Evolutionary conservation across 495 filamentous ascomycete genomes (phyloP).

Genomic region (Penicillium soppii): DNA sequence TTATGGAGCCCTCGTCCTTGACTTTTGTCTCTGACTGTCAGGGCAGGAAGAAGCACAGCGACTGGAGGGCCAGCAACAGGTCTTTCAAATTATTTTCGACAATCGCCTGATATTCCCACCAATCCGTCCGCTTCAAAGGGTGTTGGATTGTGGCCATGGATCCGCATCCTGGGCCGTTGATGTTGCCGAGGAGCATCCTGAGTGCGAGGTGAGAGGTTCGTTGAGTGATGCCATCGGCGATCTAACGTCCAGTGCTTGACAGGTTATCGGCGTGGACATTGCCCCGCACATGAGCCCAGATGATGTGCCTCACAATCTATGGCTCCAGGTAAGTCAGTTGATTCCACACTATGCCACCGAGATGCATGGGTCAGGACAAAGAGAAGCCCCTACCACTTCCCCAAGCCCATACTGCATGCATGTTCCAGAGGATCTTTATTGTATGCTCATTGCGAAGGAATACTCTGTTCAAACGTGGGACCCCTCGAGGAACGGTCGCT

Average conservation of each 20-base stretch:
- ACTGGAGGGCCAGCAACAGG: conserved; percentile 64
- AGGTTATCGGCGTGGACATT: conserved; percentile 84
- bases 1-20: background rate
- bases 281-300: conserved; percentile 72
- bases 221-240: background rate
- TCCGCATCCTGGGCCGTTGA: conserved; percentile 61
- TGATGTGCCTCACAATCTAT: conserved; percentile 65
- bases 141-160: conserved; percentile 79
- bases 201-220: conserved; percentile 62
- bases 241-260: conserved; percentile 22
- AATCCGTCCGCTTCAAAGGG: conserved; percentile 57
- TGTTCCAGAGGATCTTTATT: background rate
- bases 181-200: conserved; percentile 64
- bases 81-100: conserved; percentile 75
- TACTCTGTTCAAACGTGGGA: background rate
- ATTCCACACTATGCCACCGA: background rate
- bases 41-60: conserved; percentile 77
- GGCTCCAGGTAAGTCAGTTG: conserved; percentile 57
- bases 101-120: conserved; percentile 78
- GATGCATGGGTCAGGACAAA: background rate
- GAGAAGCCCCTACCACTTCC: background rate
- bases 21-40: conserved; percentile 14
- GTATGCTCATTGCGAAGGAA: background rate
- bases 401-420: background rate
- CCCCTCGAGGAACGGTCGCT: conserved; percentile 20